Conservation (phyloP, 495 filamentous ascomycete species). For the Aspergillus baeticus region DNA sequence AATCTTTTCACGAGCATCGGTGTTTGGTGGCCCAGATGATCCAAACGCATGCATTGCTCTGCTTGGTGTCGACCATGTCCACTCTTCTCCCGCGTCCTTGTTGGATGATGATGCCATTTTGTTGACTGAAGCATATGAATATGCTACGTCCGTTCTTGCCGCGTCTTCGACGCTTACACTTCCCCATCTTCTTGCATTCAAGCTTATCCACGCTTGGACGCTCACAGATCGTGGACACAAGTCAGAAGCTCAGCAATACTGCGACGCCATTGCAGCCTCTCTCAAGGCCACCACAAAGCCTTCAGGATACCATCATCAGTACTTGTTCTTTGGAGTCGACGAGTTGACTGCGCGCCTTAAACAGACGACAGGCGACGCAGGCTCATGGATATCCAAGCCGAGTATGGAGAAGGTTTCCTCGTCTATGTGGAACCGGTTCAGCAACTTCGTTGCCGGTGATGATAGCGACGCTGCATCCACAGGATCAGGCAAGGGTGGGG, state of each 20-base stretch:
- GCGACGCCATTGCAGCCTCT: conserved; percentile 75
- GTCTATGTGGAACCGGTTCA: conserved; percentile 85
- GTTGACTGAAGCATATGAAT: conserved; percentile 92
- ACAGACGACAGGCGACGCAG: conserved; percentile 73
- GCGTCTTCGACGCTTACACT: conserved; percentile 55
- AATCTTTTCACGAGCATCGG: conserved; percentile 56
- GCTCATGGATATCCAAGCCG: conserved; percentile 85
- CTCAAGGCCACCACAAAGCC: conserved; percentile 79
- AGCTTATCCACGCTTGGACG: conserved; percentile 78
- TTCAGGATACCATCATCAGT: conserved; percentile 78
- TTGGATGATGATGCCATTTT: conserved; percentile 81
- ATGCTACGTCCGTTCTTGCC: conserved; percentile 66
- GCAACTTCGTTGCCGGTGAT: conserved; percentile 90
- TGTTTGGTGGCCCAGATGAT: conserved; percentile 85
- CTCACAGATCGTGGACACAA: conserved; percentile 81
- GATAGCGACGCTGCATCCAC: conserved; percentile 65
- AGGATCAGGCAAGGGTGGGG: conserved; percentile 55
- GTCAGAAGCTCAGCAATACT: conserved; percentile 85
- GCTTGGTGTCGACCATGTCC: conserved; percentile 76
- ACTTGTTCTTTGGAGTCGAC: conserved; percentile 72
- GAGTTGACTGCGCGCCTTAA: conserved; percentile 79
- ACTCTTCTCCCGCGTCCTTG: conserved; percentile 61
- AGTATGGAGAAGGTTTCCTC: conserved; percentile 93
- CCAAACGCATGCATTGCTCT: conserved; percentile 74
- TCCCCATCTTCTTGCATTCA: conserved; percentile 86